Conservation (phyloP, 2,329 filamentous ascomycete genomes). For the Curvularia lunata region DNA sequence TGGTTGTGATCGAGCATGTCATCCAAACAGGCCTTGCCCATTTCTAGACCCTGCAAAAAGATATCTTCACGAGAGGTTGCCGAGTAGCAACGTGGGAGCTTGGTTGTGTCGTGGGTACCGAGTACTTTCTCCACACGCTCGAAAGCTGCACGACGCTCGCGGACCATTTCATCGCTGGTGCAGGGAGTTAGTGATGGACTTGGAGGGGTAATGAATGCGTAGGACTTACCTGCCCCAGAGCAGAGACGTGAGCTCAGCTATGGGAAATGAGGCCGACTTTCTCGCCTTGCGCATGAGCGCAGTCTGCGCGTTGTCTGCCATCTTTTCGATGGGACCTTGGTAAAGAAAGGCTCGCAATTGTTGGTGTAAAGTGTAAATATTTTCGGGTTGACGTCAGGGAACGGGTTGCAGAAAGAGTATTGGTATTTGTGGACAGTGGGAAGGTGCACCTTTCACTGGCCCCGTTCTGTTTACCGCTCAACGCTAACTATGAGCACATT, state of each 20-base stretch:
- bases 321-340: not conserved
- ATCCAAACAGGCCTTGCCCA: conserved; percentile 32
- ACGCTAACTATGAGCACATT: no score
- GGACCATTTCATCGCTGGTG: conserved; percentile 14
- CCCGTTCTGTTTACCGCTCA: no score
- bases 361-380: not conserved
- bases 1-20: conserved; percentile 28
- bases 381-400: not conserved
- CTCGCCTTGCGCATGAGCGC: conserved; percentile 21
- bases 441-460: not conserved
- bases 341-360: not conserved
- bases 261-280: conserved; percentile 11
- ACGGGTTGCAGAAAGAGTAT: not conserved
- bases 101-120: conserved; percentile 22
- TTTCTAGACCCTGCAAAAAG: conserved; percentile 31
- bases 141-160: conserved; percentile 24
- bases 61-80: conserved; percentile 31
- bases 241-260: conserved; percentile 9
- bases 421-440: not conserved
- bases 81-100: conserved; percentile 33
- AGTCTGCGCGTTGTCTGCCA: conserved; percentile 12
- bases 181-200: not conserved
- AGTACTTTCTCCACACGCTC: conserved; percentile 23
- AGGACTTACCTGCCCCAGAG: conserved; percentile 9
- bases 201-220: not conserved